Evolutionary conservation across 2,329 filamentous ascomycete species (phyloP).

Genomic region (Rutstroemia sp.): DNA sequence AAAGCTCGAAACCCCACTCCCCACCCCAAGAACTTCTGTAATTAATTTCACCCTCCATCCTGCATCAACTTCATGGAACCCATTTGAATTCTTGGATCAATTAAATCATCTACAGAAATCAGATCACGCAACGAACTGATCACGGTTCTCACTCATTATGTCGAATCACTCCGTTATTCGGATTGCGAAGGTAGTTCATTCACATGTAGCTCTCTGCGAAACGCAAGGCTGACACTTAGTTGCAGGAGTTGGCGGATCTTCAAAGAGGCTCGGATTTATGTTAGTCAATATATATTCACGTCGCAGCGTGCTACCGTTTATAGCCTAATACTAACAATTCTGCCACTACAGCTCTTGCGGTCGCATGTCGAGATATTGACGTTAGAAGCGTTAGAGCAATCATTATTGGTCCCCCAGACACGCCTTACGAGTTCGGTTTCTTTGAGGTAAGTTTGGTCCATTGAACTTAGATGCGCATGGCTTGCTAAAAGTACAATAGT

Average conservation of each 20-base stretch:
- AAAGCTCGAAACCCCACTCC: no score
- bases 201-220: constrained; percentile 24
- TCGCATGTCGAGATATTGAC: constrained; percentile 80
- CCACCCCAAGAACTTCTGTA: no score
- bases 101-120: not conserved
- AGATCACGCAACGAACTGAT: not conserved
- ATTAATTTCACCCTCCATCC: no score
- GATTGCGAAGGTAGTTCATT: constrained; percentile 62
- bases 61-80: no score
- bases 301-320: no score
- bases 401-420: constrained; percentile 88
- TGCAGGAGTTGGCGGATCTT: constrained; percentile 75
- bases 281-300: constrained; percentile 37
- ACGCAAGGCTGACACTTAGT: constrained; percentile 31
- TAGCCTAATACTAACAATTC: constrained; percentile 9
- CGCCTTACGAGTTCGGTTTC: constrained; percentile 95
- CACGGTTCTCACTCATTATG: constrained; percentile 38
- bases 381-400: constrained; percentile 81
- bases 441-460: constrained; percentile 62
- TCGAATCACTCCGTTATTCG: constrained; percentile 82
- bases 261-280: constrained; percentile 79
- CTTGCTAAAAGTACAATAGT: constrained; percentile 43
- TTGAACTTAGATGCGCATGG: not conserved
- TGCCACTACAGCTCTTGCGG: constrained; percentile 60
- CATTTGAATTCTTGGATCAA: not conserved